These are phyloP conservation scores for Candida sojae DNA, from an alignment of 1,139 yeast species.

Conservation along the genomic window DNA sequence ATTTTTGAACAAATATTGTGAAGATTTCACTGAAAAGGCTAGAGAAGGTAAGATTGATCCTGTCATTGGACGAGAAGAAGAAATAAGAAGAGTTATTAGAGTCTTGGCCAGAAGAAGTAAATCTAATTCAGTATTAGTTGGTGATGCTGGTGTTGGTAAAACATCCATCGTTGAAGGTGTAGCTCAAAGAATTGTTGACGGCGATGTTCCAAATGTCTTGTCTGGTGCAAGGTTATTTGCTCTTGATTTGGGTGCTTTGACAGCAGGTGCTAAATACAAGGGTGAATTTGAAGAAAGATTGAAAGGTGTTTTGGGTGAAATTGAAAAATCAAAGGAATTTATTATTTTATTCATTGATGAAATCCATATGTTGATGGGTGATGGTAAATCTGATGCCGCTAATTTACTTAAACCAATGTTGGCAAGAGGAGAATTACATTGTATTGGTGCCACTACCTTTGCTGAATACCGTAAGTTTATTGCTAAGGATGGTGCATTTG, in stretches of 20 bases:
- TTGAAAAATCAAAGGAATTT: conserved; percentile 83
- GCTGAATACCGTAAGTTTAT: conserved; percentile 90
- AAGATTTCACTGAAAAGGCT: conserved; percentile 91
- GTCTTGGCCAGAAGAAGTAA: conserved; percentile 94
- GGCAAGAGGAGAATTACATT: conserved; percentile 94
- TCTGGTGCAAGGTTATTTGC: conserved; percentile 81
- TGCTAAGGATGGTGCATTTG: conserved; percentile 98
- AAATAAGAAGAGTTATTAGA: conserved; percentile 90
- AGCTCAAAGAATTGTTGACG: conserved; percentile 94
- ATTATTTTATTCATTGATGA: conserved; percentile 93
- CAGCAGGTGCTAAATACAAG: conserved; percentile 98
- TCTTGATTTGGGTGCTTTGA: conserved; percentile 90
- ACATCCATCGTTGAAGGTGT: conserved; percentile 98
- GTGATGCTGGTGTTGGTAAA: conserved; percentile 99
- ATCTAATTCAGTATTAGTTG: conserved; percentile 93
- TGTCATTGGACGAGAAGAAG: conserved; percentile 98
- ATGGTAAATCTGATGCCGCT: conserved; percentile 93
- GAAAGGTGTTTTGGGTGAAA: conserved; percentile 92
- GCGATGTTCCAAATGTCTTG: conserved; percentile 89
- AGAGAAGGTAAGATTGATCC: conserved; percentile 95
- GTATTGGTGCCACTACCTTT: conserved; percentile 97
- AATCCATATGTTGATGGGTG: conserved; percentile 99
- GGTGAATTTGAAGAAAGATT: conserved; percentile 99
- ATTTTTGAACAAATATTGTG: conserved; percentile 84
- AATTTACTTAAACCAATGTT: conserved; percentile 94